A percentile compares a stretch with the other conserved stretches of the same genome.
These are phyloP conservation scores for Colletotrichum lini DNA, from an alignment of 2,329 filamentous ascomycete genomes.

Conservation along the genomic window DNA sequence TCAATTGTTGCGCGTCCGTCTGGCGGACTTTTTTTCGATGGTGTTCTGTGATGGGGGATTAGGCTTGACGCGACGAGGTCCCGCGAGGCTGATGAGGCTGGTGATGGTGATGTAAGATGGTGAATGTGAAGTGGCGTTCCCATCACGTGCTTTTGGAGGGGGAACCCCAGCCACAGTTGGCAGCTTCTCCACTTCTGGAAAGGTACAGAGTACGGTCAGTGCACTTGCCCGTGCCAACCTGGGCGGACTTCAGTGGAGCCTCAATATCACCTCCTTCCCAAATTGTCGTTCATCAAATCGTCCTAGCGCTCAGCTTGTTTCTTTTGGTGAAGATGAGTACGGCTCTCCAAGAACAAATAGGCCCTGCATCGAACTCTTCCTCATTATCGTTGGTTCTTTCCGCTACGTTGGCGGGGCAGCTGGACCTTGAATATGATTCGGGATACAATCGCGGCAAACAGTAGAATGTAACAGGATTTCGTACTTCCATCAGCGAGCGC, in stretches of 20 bases:
- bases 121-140: neutral
- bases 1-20: slow-evolving; percentile 36
- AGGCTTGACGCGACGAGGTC: slow-evolving; percentile 2
- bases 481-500: too few species aligned
- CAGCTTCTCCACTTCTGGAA: neutral
- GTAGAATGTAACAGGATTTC: too few species aligned
- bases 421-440: too few species aligned
- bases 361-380: too few species aligned
- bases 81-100: slow-evolving; percentile 35
- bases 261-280: too few species aligned
- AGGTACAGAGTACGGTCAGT: neutral
- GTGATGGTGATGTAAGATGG: slow-evolving; percentile 38
- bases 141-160: slow-evolving; percentile 8
- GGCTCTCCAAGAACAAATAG: too few species aligned
- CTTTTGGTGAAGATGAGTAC: too few species aligned
- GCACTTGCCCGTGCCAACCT: neutral
- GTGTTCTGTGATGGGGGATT: neutral
- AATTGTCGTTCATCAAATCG: too few species aligned
- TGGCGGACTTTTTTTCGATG: slow-evolving; percentile 22
- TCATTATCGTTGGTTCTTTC: too few species aligned
- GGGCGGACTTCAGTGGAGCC: neutral
- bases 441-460: too few species aligned
- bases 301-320: too few species aligned
- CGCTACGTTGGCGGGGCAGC: too few species aligned
- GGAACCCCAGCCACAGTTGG: neutral